A percentile compares a stretch with the other conserved stretches of the same genome.
These are phyloP conservation scores for Citeromyces matritensis DNA, from an alignment of 805 yeast genomes.

Conservation along the genomic window DNA sequence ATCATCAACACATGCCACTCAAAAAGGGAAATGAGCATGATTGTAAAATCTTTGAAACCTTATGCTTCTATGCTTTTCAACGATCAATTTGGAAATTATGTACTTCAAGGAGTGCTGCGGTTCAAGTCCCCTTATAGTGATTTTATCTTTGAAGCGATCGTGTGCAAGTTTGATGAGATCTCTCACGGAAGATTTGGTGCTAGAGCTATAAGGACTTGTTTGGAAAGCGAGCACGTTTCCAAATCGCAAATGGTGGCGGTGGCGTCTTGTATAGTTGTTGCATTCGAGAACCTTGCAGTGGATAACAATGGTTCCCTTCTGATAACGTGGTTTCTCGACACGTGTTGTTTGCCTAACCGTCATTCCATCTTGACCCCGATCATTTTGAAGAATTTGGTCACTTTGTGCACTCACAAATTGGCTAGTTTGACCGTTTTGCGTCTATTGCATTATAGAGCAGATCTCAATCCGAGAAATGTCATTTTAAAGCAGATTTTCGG, in stretches of 20 bases:
- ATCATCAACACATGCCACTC: conserved; percentile 58
- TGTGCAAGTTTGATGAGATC: conserved; percentile 65
- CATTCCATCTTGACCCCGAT: conserved; percentile 49
- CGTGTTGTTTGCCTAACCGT: conserved; percentile 53
- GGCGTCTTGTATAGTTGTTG: conserved; percentile 62
- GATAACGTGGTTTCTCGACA: conserved; percentile 89
- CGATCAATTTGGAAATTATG: conserved; percentile 96
- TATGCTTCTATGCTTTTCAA: conserved; percentile 76
- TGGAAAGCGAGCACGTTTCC: conserved; percentile 63
- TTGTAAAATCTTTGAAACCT: conserved; percentile 59
- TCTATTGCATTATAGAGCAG: conserved; percentile 55
- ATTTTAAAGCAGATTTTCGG: conserved; percentile 60
- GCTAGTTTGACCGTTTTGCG: conserved; percentile 77
- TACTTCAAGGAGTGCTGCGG: conserved; percentile 83
- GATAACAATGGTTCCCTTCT: conserved; percentile 82
- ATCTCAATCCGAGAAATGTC: conserved; percentile 40
- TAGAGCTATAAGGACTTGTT: conserved; percentile 83
- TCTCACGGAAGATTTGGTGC: conserved; percentile 90
- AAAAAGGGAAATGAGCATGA: conserved; percentile 45
- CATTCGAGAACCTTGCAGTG: conserved; percentile 65
- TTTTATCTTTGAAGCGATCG: conserved; percentile 73
- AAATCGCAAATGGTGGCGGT: conserved; percentile 57
- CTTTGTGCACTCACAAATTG: conserved; percentile 63
- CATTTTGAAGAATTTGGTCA: conserved; percentile 45
- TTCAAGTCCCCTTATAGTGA: conserved; percentile 83